A percentile compares a stretch with the other conserved stretches of the same genome.
Evolutionary conservation across 2,329 filamentous ascomycete genomes (phyloP).

Genomic region (Trichoderma atrobrunneum): DNA sequence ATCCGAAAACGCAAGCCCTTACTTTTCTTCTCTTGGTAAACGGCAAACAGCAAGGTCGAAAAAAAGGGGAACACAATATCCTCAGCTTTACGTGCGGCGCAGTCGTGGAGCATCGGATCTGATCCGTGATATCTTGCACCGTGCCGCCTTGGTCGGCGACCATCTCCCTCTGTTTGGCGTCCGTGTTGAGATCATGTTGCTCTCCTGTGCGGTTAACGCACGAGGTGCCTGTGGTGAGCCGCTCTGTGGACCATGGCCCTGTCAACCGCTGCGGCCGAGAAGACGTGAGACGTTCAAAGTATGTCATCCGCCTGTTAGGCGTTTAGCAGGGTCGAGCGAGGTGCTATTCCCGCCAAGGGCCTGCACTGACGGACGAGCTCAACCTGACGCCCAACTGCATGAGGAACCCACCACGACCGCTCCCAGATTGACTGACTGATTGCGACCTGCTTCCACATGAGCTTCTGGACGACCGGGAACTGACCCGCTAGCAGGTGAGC

Average conservation of each 20-base stretch:
- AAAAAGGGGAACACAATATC: not conserved
- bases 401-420: not conserved
- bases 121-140: not conserved
- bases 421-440: not conserved
- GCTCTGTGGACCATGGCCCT: slow-evolving; percentile 1
- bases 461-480: not conserved
- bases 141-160: not conserved
- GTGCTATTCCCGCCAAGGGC: not conserved
- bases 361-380: slow-evolving; percentile 6
- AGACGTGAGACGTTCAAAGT: not conserved
- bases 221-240: not conserved
- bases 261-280: not conserved
- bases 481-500: slow-evolving; percentile 2
- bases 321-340: not conserved
- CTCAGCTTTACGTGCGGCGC: not conserved
- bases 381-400: slow-evolving; percentile 13
- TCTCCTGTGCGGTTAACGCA: not conserved
- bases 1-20: not conserved
- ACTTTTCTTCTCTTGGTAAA: not conserved
- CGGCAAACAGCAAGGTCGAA: not conserved
- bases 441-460: not conserved
- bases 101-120: not conserved
- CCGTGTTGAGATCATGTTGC: not conserved
- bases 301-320: not conserved
- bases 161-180: not conserved